These are phyloP conservation scores for Pseudogymnoascus sp. DNA, from an alignment of 2,329 filamentous ascomycete species.

Conservation along the genomic window DNA sequence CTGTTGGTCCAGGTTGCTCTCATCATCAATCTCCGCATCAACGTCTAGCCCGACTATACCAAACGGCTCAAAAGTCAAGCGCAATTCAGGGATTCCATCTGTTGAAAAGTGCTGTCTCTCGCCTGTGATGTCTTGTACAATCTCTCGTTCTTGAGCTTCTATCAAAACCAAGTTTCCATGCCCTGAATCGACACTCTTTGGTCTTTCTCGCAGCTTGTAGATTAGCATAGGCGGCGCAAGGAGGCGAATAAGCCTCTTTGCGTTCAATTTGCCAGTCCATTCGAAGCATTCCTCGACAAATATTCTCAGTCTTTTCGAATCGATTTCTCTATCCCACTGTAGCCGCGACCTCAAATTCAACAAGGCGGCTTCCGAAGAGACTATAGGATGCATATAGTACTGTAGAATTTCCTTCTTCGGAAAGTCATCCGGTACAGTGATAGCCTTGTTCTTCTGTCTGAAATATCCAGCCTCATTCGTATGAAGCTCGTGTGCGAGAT, in stretches of 20 bases:
- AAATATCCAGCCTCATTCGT: conserved; percentile 84
- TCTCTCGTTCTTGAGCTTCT: conserved; percentile 40
- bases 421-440: conserved; percentile 73
- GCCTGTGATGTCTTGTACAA: conserved; percentile 61
- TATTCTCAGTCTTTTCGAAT: conserved; percentile 59
- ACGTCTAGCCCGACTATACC: conserved; percentile 74
- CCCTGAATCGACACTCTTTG: conserved; percentile 32
- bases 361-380: conserved; percentile 57
- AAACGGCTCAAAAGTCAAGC: conserved; percentile 69
- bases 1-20: conserved; percentile 33
- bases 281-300: conserved; percentile 78
- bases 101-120: conserved; percentile 65
- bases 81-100: conserved; percentile 68
- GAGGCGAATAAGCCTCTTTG: conserved; percentile 75
- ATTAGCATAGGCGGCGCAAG: conserved; percentile 70
- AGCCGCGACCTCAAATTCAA: conserved; percentile 46
- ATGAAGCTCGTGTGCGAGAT: conserved; percentile 65
- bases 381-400: conserved; percentile 81
- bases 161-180: conserved; percentile 30
- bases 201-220: conserved; percentile 44
- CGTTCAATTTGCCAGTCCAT: conserved; percentile 72
- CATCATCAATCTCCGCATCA: conserved; percentile 55
- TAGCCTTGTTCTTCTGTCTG: conserved; percentile 62
- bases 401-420: conserved; percentile 71
- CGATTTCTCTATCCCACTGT: conserved; percentile 55